Evolutionary conservation across 1,139 yeast species (phyloP).

Genomic region (Pichia sp.): DNA sequence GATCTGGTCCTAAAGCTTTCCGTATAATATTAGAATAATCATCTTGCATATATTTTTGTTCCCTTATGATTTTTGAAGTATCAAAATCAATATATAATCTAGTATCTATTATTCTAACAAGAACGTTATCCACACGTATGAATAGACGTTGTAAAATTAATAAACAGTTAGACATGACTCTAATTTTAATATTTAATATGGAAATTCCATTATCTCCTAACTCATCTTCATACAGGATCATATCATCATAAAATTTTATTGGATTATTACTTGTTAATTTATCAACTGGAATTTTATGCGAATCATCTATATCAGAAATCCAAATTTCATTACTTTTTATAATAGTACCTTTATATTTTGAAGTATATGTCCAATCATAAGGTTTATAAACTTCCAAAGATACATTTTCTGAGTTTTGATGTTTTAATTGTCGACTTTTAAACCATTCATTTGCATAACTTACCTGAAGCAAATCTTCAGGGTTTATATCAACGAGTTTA

Average conservation of each 20-base stretch:
- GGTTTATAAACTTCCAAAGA: constrained; percentile 61
- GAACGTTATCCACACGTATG: constrained; percentile 82
- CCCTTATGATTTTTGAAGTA: constrained; percentile 60
- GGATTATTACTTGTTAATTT: constrained; percentile 70
- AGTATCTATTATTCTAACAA: constrained; percentile 78
- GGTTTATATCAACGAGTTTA: constrained; percentile 48
- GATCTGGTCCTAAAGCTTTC: constrained; percentile 43
- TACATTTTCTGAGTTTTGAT: constrained; percentile 27
- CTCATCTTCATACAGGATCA: constrained; percentile 87
- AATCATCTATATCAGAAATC: constrained; percentile 22
- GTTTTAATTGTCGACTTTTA: constrained; percentile 47
- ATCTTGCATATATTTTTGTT: constrained; percentile 70
- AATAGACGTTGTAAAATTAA: constrained; percentile 71
- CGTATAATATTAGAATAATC: constrained; percentile 52
- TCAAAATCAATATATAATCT: constrained; percentile 77
- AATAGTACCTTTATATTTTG: constrained; percentile 63
- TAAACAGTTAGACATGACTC: constrained; percentile 85
- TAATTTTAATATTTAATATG: constrained; percentile 64
- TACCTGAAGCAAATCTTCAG: constrained; percentile 53
- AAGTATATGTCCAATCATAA: constrained; percentile 94
- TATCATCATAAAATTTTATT: constrained; percentile 81
- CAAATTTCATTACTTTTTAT: constrained; percentile 14
- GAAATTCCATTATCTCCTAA: constrained; percentile 94
- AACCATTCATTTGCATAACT: constrained; percentile 90
- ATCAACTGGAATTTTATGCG: constrained; percentile 53